These are phyloP conservation scores for Tetracladium marchalianum DNA, from an alignment of 495 filamentous ascomycete genomes.

Conservation along the genomic window DNA sequence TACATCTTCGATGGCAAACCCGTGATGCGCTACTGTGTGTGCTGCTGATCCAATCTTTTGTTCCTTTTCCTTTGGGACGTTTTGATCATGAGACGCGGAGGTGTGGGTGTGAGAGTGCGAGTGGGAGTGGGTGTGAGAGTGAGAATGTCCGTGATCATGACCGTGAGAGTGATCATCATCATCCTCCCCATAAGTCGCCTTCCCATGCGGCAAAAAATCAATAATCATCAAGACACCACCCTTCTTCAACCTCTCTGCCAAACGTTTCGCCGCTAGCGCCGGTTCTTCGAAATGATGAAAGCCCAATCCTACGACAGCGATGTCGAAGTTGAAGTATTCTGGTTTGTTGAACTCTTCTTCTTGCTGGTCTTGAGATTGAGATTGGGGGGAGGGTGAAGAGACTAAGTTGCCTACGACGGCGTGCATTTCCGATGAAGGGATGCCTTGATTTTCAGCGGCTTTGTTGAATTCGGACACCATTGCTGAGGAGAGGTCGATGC, in stretches of 20 bases:
- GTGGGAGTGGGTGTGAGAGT: background rate
- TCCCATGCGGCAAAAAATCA: conserved; percentile 21
- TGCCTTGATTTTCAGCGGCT: conserved; percentile 15
- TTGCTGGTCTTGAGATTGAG: background rate
- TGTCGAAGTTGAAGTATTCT: conserved; percentile 18
- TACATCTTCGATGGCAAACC: conserved; percentile 14
- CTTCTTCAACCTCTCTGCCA: conserved; percentile 36
- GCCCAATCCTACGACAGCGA: conserved; percentile 17
- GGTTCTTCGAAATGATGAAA: conserved; percentile 22
- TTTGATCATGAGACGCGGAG: background rate
- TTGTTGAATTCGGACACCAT: conserved; percentile 21
- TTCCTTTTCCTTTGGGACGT: background rate
- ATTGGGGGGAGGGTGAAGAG: conserved; percentile 1
- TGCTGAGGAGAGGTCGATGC: conserved; percentile 17
- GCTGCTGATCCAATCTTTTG: conserved; percentile 2
- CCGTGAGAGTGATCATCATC: background rate
- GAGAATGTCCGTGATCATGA: background rate
- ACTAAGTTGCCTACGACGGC: conserved; percentile 18
- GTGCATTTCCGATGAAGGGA: conserved; percentile 17
- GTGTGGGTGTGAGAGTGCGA: too few species aligned
- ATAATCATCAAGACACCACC: conserved; percentile 20
- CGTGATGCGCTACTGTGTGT: conserved; percentile 17
- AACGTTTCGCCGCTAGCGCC: conserved; percentile 6
- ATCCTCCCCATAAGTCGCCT: background rate
- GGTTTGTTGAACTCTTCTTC: background rate